phyloP scores from a whole-genome alignment of 495 filamentous ascomycete genomes.

The Xylaria bambusicola region DNA sequence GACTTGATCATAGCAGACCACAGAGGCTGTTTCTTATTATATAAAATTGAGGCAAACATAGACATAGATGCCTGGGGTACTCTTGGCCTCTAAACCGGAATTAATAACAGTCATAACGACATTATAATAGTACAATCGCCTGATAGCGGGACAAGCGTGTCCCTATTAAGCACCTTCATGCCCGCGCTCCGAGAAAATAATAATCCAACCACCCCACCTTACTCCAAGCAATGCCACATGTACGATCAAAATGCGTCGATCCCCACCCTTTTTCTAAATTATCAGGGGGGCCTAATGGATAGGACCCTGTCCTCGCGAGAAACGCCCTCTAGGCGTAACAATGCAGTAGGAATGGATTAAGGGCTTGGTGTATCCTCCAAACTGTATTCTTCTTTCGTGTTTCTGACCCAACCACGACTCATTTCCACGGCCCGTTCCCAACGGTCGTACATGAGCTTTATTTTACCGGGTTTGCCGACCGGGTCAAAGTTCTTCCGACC shows the following conservation, averaged over 20 bases:
- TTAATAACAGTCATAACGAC: neutral
- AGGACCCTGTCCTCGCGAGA: neutral
- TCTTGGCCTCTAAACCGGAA: no score
- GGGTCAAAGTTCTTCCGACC: slow-evolving; percentile 77
- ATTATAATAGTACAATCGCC: slow-evolving; percentile 8
- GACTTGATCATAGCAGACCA: no score
- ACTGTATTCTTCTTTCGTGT: slow-evolving; percentile 22
- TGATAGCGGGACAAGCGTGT: neutral
- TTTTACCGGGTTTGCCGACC: slow-evolving; percentile 59
- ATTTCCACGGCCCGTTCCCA: slow-evolving; percentile 91
- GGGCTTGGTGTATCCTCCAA: neutral
- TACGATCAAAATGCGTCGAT: neutral
- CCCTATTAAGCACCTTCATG: neutral
- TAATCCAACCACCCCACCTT: neutral
- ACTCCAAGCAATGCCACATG: slow-evolving; percentile 16
- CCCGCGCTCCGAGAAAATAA: neutral
- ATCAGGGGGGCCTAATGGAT: neutral
- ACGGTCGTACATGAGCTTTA: slow-evolving; percentile 68
- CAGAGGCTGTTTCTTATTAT: no score
- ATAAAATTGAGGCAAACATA: no score
- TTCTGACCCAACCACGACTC: slow-evolving; percentile 77
- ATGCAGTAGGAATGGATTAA: neutral
- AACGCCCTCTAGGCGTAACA: neutral
- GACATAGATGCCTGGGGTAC: no score
- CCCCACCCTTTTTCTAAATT: neutral